Evolutionary conservation across 2,329 filamentous ascomycete species (phyloP).

Genomic region (Cordyceps fumosorosea): DNA sequence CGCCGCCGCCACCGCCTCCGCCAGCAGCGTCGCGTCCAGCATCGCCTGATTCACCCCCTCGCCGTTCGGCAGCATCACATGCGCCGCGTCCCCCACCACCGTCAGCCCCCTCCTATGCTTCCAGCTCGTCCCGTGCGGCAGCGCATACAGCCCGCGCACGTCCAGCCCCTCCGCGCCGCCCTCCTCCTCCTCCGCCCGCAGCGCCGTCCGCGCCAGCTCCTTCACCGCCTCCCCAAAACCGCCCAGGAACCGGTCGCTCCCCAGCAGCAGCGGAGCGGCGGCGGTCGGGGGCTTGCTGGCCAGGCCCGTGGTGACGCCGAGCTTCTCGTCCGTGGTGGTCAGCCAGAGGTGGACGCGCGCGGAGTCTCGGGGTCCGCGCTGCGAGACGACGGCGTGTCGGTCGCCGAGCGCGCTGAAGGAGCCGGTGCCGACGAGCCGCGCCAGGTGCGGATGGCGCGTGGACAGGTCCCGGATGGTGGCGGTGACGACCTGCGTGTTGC

Average conservation of each 20-base stretch:
- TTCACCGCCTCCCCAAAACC: slow-evolving; percentile 15
- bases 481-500: slow-evolving; percentile 32
- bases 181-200: slow-evolving; percentile 17
- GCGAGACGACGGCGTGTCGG: slow-evolving; percentile 27
- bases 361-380: slow-evolving; percentile 25
- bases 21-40: slow-evolving; percentile 41
- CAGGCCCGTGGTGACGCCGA: slow-evolving; percentile 1
- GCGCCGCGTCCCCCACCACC: slow-evolving; percentile 50
- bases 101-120: slow-evolving; percentile 34
- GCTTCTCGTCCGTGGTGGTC: slow-evolving; percentile 20
- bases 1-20: slow-evolving; percentile 22
- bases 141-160: slow-evolving; percentile 26
- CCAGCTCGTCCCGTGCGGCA: slow-evolving; percentile 40
- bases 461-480: slow-evolving; percentile 29
- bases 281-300: background rate
- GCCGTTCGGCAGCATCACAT: slow-evolving; percentile 45
- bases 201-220: slow-evolving; percentile 23
- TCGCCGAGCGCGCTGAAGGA: slow-evolving; percentile 3
- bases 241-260: background rate
- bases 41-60: slow-evolving; percentile 50
- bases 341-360: slow-evolving; percentile 25
- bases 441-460: slow-evolving; percentile 30
- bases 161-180: slow-evolving; percentile 15
- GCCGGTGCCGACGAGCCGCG: slow-evolving; percentile 18
- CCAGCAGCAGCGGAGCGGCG: background rate